These are phyloP conservation scores for Tylopilus intermedius DNA, from an alignment of 768 basidiomycete genomes.

Conservation along the genomic window DNA sequence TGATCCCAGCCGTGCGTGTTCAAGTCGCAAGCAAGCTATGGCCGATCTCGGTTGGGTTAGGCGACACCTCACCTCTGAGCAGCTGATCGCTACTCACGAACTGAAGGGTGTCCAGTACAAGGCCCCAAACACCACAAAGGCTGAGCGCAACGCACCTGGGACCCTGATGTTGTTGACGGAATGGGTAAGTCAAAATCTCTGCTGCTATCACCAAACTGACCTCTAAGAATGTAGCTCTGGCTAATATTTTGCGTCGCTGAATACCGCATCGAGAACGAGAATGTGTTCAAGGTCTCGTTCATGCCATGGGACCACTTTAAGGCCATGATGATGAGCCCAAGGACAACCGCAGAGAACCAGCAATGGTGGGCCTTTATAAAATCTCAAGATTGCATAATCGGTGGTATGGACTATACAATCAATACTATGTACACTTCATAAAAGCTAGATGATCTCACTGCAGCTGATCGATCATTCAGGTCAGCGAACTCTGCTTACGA, in stretches of 20 bases:
- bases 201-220: too few relatives aligned
- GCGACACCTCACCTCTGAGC: background rate
- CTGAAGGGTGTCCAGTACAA: background rate
- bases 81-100: background rate
- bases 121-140: background rate
- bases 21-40: background rate
- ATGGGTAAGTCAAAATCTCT: too few relatives aligned
- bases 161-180: too few relatives aligned
- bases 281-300: background rate
- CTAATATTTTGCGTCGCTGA: background rate
- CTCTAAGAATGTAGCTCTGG: background rate
- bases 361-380: background rate
- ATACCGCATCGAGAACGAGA: background rate
- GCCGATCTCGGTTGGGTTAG: background rate
- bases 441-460: too few relatives aligned
- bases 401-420: background rate
- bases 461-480: background rate
- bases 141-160: background rate
- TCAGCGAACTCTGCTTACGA: background rate
- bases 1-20: background rate
- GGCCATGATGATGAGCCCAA: background rate
- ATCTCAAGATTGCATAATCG: background rate
- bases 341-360: background rate
- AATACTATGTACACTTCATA: background rate
- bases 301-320: background rate